Base-by-base conservation (phyloP, 148 eudicot species). In the Camellia sinensis region DNA sequence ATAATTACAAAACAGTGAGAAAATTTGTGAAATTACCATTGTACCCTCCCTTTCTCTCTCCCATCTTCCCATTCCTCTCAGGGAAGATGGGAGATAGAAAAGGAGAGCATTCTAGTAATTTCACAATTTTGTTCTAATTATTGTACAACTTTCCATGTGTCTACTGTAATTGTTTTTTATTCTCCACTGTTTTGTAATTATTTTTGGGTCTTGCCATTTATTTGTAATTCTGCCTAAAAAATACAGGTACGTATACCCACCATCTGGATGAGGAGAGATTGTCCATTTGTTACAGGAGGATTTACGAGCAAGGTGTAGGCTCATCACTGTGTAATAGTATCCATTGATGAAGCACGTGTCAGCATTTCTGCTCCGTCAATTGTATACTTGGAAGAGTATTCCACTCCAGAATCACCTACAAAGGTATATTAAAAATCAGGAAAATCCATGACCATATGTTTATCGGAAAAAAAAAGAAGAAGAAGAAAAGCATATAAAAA, bases 391-490 rank as follows among this genome's bases (percentile, higher is more conserved):
- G 57, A 21, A 41, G 86, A 71, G 67, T 74, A 83, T 13, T 80
- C 85, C 70, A 87, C 75, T 17, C 57, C 81, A 9, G 90, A 82
- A 73, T 85, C 88, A 85, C 84, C 90, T 85, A 73, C 1, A 77
- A 29, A 64, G 9, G 5, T 7, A 60, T 15, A 37, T 57, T 14
- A n/a, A 41, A 45, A 43, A 63, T 45, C 19, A 85, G 44, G 64
- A 19, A 22, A 52, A 79, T 18, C 41, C 22, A 43, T 15, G 37
- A 65, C 1, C 53, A 43, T 68, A 29, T 29, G 37, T 29, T 29
- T 29, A 29, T 29, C 37, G 37, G 37, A 1, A 29, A 29, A 29
- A 29, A 22, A 29, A 29, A 29, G 1, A 64, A 7, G 19, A 21
- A 0, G 22, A 19, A 6, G 40, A n/a, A 61, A 67, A 21, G 50